Evolutionary conservation across 73 alveolate genomes (phyloP), one percentile per base, ranked within the genome.

Genomic region (Diophrys sp.): DNA sequence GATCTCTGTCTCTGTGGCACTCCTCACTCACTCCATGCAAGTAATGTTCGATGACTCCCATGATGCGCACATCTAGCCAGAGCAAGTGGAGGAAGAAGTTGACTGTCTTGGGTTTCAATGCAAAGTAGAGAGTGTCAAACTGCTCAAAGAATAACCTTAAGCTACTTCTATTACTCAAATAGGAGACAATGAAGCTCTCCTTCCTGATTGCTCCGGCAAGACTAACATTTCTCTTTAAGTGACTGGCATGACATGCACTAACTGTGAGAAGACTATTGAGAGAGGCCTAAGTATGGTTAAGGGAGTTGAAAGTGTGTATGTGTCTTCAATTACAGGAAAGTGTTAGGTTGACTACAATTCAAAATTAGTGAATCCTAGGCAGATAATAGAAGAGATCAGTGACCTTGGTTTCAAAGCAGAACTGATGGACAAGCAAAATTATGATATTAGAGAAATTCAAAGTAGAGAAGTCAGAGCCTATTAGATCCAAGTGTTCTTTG

Each of bases 11-110:
- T 27, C 18, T 2, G 79, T 79, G 0, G 73, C 84, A 31, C 81
- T 84, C 29, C 70, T 84, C 1, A 71, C 81, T 26, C 88, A 84
- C 55, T 78, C 70, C 53, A 70, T 84, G 83, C 29, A 56, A 25
- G 70, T 84, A 56, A 33, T 44, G 26, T 56, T 77, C 14, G 74
- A 33, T 24, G n/a, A 54, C n/a, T 30, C 66, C 8, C 67, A 31
- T 14, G 54, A 33, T 53, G 29, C 33, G 18, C 74, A 33, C 31
- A 30, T 84, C 71, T 56, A 70, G 0, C 67, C 82, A 32, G 81
- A 77, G 1, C 55, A 57, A 31, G 66, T 84, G n/a, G 26, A 24
- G 5, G 82, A 78, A 0, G 83, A 77, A 55, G 81, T 84, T 54
- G 71, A 28, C 14, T 26, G 33, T 34, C 55, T 73, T 14, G 83